Base-by-base conservation (phyloP, 2,329 filamentous ascomycete species). In the Tolypocladium cylindrosporum region DNA sequence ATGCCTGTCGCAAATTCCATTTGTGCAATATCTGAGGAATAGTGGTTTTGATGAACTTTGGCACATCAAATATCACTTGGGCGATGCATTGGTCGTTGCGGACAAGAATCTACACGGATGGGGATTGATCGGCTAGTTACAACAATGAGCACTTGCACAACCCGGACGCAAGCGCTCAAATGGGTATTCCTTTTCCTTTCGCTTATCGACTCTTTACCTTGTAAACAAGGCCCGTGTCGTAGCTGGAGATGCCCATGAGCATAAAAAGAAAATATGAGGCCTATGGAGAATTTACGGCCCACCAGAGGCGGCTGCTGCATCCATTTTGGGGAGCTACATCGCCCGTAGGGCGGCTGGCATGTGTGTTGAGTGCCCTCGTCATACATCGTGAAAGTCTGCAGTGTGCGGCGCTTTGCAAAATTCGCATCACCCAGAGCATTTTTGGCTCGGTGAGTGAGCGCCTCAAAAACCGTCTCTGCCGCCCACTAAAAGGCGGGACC, bases 31-130 rank as follows among this genome's bases (percentile, higher is more conserved):
- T 58, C 63, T 64, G 65, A 63, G 66, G 65, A 65, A 66, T 39
- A 59, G 58, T 61, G 66, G 64, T 63, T 66, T 68, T 67, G 67
- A 70, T 70, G 69, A 68, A 21, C 66, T 67, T 68, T 65, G 63
- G 67, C 67, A 66, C 66, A 65, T 70, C 67, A 69, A 62, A 69
- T 71, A 67, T 66, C 64, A 64, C 69, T 66, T 66, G 62, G 66
- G 69, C 69, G 67, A 72, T 71, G 69, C 71, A 68, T 71, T 71
- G 72, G 73, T 75, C 70, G 69, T 74, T 72, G 68, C 68, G 64
- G 63, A 65, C 66, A 70, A 69, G 68, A 69, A 67, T 71, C 66
- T 74, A 75, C 75, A 73, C 77, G 73, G 75, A 75, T 69, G 68
- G 69, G 67, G 68, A 21, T 72, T 73, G 72, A 73, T 74, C 67